phyloP scores from a whole-genome alignment of 768 basidiomycete genomes.

The Sporobolomyces roseus region DNA sequence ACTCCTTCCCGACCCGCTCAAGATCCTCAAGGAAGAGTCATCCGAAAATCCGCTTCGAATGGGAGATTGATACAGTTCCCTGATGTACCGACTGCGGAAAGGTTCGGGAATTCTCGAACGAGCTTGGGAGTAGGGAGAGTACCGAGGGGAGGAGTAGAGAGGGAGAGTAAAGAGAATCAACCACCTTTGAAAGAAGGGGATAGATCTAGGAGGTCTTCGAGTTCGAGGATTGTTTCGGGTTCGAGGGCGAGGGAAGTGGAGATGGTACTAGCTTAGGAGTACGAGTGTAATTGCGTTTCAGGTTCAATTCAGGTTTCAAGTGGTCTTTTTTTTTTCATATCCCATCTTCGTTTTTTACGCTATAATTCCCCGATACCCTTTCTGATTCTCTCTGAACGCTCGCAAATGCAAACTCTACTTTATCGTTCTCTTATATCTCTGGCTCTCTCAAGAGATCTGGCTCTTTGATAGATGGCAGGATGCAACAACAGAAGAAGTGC shows the following conservation, averaged over 20 bases:
- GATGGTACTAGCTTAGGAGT: too few species aligned
- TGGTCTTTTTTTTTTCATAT: too few species aligned
- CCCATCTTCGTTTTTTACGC: too few species aligned
- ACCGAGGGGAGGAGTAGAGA: neutral
- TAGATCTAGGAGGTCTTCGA: neutral
- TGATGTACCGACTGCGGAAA: neutral
- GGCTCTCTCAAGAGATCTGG: neutral
- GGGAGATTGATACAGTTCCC: constrained; percentile 5
- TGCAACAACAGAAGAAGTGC: neutral
- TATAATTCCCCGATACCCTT: too few species aligned
- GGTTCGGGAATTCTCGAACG: too few species aligned
- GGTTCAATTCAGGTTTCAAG: too few species aligned
- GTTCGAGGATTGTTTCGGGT: neutral
- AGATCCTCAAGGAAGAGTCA: too few species aligned
- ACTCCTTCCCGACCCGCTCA: constrained; percentile 13
- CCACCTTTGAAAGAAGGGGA: too few species aligned
- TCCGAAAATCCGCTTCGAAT: neutral
- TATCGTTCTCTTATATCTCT: too few species aligned
- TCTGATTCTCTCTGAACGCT: too few species aligned
- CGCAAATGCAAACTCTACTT: too few species aligned
- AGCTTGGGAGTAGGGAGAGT: constrained; percentile 12
- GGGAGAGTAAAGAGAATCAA: neutral
- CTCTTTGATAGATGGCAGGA: neutral
- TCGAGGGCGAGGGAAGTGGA: neutral
- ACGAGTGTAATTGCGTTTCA: too few species aligned